Evolutionary conservation across 2,329 filamentous ascomycete species (phyloP), one percentile per base, ranked within the genome.

Genomic region (Aquanectria penicillioides): DNA sequence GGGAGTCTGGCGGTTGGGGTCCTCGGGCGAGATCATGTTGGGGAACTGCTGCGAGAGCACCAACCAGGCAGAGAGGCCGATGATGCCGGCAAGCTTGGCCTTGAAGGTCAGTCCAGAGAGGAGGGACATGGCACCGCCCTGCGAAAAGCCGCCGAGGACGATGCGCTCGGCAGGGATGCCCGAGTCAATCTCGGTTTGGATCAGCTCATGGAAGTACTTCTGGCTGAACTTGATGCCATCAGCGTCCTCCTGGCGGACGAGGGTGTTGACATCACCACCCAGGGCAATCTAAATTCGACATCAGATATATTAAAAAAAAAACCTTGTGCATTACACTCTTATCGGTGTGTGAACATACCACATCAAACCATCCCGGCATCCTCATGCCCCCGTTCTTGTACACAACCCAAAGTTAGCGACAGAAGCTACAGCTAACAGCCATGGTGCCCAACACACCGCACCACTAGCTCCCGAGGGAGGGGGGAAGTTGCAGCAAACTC

Each of bases 281-380:
- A 80, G 72, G 48, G 66, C 62, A 64, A 71, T 72, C 75, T 78
- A 18, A 6, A 12, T 23, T 7, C 6, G 10, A 12, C 8, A 34
- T 59, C 44, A 62, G 62, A 54, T 7, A 20, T 6, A 8, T 40
- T 11, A n/a, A 11, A 33, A 33, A 33, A 6, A 15, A 8, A 31
- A 13, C 9, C 2, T 22, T 7, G 11, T n/a, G n/a, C n/a, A 31
- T 11, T 31, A 5, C 10, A 33, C 31, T 29, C 20, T 5, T 17
- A n/a, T 8, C 7, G 17, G 3, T 11, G 5, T 22, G 3, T n/a
- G 15, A 8, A 69, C 76, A 62, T 78, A 90, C 87, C 74, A 95
- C 89, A 69, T 95, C 91, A 75, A 92, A 95, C 92, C 92, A 95
- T 20, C 89, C 93, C 2, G 93, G 92, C 92, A 97, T 96, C 22